Evolutionary conservation across 176 grass and related monocot species (phyloP).

Genomic region (Hsuehochloa calcarea): DNA sequence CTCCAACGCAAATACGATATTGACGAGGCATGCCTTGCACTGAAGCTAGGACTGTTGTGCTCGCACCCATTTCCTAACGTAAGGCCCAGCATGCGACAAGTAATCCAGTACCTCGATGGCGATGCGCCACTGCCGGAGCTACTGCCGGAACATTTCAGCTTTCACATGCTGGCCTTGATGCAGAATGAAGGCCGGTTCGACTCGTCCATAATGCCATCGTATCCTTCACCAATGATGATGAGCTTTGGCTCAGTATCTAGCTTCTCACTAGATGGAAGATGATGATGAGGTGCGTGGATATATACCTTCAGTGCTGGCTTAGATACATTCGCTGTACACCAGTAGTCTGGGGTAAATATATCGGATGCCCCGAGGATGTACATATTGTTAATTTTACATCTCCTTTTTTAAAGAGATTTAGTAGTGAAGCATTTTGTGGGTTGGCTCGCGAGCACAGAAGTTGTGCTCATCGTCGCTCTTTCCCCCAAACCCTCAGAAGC

Average conservation of each 20-base stretch:
- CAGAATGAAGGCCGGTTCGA: background rate
- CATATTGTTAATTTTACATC: background rate
- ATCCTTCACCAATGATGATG: constrained; percentile 20
- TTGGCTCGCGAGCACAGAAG: no score
- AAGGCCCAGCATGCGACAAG: constrained; percentile 32
- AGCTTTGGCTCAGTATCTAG: constrained; percentile 9
- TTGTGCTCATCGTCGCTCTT: no score
- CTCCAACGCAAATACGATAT: background rate
- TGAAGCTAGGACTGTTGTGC: constrained; percentile 20
- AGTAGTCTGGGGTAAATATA: background rate
- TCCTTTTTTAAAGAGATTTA: background rate
- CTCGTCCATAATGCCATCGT: background rate
- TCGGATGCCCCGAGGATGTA: background rate
- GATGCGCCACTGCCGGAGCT: background rate
- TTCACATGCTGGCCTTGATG: background rate
- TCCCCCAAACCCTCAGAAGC: no score
- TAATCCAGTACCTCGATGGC: constrained; percentile 27
- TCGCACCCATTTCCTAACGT: constrained; percentile 2
- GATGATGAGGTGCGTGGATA: background rate
- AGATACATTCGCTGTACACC: background rate
- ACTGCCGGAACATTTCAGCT: background rate
- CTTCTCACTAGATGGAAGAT: constrained; percentile 22
- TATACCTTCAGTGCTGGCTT: background rate
- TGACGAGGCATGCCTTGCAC: background rate
- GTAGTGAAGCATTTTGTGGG: background rate